Base-by-base conservation (phyloP, 768 basidiomycete genomes). In the Hygrophorus pudorinus region DNA sequence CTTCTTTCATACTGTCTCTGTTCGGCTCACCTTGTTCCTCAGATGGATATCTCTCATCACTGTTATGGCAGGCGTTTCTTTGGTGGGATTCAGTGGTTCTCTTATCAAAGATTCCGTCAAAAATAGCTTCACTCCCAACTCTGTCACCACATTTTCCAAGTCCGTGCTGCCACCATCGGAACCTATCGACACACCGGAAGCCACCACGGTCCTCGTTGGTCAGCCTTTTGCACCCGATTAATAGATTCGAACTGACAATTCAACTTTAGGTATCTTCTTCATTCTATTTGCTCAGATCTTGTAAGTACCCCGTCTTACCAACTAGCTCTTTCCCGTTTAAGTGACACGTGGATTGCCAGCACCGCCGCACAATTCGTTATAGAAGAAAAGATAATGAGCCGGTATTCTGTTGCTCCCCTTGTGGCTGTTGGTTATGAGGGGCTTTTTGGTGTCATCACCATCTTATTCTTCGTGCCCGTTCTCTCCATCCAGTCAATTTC, bases 341-440 rank as follows among this genome's bases (percentile, higher is more conserved):
- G 38, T 42, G 21, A 29, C 34, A 33, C 44, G 32, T 24, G 28
- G 10, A 47, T 11, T 42, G 47, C 20, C 59, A 92, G 88, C 67
- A 86, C 88, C 21, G 91, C 91, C 44, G 78, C 79, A 8, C 91
- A 93, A 59, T 93, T 93, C 58, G 93, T 97, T 36, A 74, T 96
- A 12, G 96, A 98, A 72, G 30, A 41, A 36, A 49, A 40, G 38
- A 38, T 38, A 12, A 18, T 56, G 72, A 72, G 66, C 43, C 76
- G 75, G 39, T 93, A 94, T 68, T 71, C 78, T 28, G 83, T 97
- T 32, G 77, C 80, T 37, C 94, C 96, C 11, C 74, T 98, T 30
- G 77, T 91, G 46, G 93, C 94, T 9, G 96, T 98, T 48, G 92
- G 93, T 17, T 87, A 75, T 50, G 96, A 99, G 65, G 96, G 96